These are phyloP conservation scores for Candida gigantensis DNA, from an alignment of 1,139 yeast species.

Conservation along the genomic window DNA sequence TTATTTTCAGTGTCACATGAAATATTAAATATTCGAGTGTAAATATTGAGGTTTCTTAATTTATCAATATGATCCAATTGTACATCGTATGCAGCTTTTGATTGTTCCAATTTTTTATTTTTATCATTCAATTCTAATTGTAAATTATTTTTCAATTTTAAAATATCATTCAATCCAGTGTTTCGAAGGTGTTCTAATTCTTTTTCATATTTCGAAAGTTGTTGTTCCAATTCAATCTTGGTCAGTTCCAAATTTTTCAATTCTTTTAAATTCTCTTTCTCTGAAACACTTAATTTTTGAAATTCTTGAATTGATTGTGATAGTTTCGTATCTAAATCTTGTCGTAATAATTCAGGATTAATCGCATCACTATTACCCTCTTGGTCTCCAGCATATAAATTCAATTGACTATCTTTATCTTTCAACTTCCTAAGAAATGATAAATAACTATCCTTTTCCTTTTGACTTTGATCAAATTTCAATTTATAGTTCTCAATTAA, in stretches of 20 bases:
- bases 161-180: conserved; percentile 44
- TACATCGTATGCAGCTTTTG: conserved; percentile 61
- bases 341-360: conserved; percentile 13
- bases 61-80: conserved; percentile 67
- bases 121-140: conserved; percentile 52
- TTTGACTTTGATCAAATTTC: conserved; percentile 71
- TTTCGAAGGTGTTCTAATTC: conserved; percentile 42
- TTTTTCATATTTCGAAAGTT: conserved; percentile 36
- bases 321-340: conserved; percentile 37
- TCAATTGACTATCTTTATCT: conserved; percentile 38
- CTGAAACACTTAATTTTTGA: conserved; percentile 31
- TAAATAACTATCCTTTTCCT: conserved; percentile 78
- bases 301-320: conserved; percentile 44
- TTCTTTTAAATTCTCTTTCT: conserved; percentile 41
- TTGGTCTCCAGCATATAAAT: conserved; percentile 8
- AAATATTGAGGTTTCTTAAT: conserved; percentile 74
- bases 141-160: conserved; percentile 50
- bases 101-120: conserved; percentile 55
- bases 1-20: conserved; percentile 67
- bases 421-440: conserved; percentile 70
- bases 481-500: conserved; percentile 66
- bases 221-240: conserved; percentile 39
- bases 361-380: conserved; percentile 11
- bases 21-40: conserved; percentile 77
- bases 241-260: conserved; percentile 46